Base-by-base conservation (phyloP, 371 early-diverging fungal genomes). In the Mortierella sp. region DNA sequence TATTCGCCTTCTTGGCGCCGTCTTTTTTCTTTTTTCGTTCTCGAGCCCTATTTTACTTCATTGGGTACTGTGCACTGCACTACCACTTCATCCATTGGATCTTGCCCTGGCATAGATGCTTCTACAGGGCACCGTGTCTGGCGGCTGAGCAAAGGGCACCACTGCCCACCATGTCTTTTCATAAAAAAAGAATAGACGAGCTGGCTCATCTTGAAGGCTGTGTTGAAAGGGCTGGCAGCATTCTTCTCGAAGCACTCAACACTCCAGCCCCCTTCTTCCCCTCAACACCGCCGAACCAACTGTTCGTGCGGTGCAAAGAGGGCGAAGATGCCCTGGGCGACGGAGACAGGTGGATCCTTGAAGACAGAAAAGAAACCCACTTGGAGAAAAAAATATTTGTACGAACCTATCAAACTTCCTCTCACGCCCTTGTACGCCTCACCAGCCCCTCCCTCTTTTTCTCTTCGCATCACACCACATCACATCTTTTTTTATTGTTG, bases 341-440 rank as follows among this genome's bases (percentile, higher is more conserved):
- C 3, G 28, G 61, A 11, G 64, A 3, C 1, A 40, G 19, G 64
- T 46, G 48, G 59, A 31, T 16, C 31, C 59, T n/a, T 59, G 28
- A 16, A 21, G 53, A 57, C 48, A 53, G 37, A 50, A 74, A 61
- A 34, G 61, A 50, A 19, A 73, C 14, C 37, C 26, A 50, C 34
- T 46, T 16, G 48, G 70, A 34, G 24, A 67, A 43, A 72, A 48
- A 67, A 50, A 37, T 26, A 8, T 46, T 37, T 77, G 71, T 73
- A 77, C 46, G 86, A 73, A 75, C 86, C 86, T 81, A 76, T 64
- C 82, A 14, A 71, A 77, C 79, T 81, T 77, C 79, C 81, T 85
- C 76, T 34, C 10, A 3, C 8, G 0, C 37, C 19, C 64, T 53
- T 24, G 16, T 53, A 16, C 24, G 5, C 53, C 53, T 53, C 13